These are phyloP conservation scores for Gloeophyllum trabeum DNA, from an alignment of 768 basidiomycete species.

Conservation along the genomic window DNA sequence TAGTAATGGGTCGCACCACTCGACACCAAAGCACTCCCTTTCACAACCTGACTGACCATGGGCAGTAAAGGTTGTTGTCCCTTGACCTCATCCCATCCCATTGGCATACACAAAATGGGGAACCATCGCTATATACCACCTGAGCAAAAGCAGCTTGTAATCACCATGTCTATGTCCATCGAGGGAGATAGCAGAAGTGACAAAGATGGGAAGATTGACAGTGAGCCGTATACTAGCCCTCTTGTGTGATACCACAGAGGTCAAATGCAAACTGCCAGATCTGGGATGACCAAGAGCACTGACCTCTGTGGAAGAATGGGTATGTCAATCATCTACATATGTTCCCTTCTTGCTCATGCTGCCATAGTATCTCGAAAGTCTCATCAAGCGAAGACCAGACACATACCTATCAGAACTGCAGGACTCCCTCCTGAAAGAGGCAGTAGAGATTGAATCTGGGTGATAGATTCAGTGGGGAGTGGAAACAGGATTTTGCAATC, in stretches of 20 bases:
- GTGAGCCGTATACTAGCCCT: background rate
- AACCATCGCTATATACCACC: slow-evolving; percentile 1
- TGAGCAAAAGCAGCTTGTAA: slow-evolving; percentile 1
- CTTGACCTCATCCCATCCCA: no score
- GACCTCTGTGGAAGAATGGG: background rate
- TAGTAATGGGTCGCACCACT: no score
- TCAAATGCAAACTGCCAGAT: background rate
- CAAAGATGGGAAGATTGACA: background rate
- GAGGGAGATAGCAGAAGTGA: background rate
- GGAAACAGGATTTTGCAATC: no score
- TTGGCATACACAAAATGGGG: no score
- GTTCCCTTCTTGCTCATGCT: background rate
- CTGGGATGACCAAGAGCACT: background rate
- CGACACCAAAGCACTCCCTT: no score
- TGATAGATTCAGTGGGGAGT: no score
- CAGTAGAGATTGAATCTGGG: no score
- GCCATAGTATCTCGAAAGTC: background rate
- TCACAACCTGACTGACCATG: no score
- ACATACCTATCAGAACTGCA: background rate
- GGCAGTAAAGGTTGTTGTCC: no score
- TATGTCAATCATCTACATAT: background rate
- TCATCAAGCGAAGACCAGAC: slow-evolving; percentile 2
- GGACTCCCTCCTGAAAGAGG: background rate
- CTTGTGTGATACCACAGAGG: background rate
- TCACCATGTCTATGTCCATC: background rate